These are phyloP conservation scores for Marasmius sp. DNA, from an alignment of 1,284 basidiomycete species.

Conservation along the genomic window DNA sequence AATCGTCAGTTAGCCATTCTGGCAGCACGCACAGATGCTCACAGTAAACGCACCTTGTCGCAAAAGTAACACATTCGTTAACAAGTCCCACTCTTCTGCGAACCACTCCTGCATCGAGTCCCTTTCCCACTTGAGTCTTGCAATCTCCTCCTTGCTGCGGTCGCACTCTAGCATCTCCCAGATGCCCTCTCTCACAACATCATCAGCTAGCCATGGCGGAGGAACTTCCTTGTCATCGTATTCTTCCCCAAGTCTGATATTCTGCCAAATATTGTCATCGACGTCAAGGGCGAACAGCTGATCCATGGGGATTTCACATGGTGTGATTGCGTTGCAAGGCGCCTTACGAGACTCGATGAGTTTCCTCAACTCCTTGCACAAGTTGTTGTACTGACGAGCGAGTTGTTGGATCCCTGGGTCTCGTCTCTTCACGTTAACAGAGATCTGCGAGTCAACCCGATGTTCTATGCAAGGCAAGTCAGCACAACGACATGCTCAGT, in stretches of 20 bases:
- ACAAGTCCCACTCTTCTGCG: not conserved
- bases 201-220: conserved; percentile 4
- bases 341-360: conserved; percentile 10
- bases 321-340: conserved; percentile 14
- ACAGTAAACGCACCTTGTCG: not conserved
- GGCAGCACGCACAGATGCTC: not conserved
- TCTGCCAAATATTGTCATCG: conserved; percentile 22
- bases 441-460: not conserved
- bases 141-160: conserved; percentile 8
- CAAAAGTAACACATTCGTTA: not conserved
- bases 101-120: conserved; percentile 4
- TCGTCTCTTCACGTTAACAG: not conserved
- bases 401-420: conserved; percentile 7
- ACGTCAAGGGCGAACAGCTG: conserved; percentile 18
- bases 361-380: not conserved
- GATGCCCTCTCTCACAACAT: conserved; percentile 4
- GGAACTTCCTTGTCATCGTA: not conserved
- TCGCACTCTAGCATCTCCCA: conserved; percentile 1
- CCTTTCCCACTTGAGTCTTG: not conserved
- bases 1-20: too few species aligned
- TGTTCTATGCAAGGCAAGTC: too few species aligned
- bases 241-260: conserved; percentile 16
- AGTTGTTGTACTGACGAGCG: not conserved
- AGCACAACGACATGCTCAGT: too few species aligned
- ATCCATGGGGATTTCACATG: conserved; percentile 6